A percentile compares a stretch with the other conserved stretches of the same genome.
These are phyloP conservation scores for Vigna angularis DNA, from an alignment of 306 rosid species.

Conservation along the genomic window DNA sequence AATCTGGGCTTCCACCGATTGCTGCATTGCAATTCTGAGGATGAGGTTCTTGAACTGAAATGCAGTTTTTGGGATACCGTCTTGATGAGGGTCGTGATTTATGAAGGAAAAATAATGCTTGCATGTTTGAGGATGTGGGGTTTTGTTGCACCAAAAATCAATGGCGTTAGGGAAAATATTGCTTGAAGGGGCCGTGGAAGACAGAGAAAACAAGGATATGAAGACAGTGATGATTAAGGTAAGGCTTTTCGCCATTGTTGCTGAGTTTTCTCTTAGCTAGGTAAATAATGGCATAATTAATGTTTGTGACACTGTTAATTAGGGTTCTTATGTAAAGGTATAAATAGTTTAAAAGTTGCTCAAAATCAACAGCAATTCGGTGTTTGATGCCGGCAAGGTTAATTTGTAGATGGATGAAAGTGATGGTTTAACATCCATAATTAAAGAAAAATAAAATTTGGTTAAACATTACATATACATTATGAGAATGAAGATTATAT, in stretches of 20 bases:
- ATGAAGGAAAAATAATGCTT: constrained; percentile 38
- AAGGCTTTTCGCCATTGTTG: constrained; percentile 45
- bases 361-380: not conserved
- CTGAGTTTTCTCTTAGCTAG: not conserved
- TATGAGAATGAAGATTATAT: too few relatives aligned
- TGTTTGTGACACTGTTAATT: not conserved
- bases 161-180: constrained; percentile 19
- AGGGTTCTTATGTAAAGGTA: not conserved
- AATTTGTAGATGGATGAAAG: not conserved
- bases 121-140: constrained; percentile 65
- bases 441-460: too few relatives aligned
- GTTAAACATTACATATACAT: too few relatives aligned
- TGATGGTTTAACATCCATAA: not conserved
- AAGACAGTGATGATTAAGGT: constrained; percentile 28
- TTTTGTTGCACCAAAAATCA: constrained; percentile 61
- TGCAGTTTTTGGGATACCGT: constrained; percentile 34
- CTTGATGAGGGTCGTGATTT: constrained; percentile 6
- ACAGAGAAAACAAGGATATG: constrained; percentile 42
- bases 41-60: constrained; percentile 53
- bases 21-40: constrained; percentile 45
- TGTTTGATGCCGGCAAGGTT: constrained; percentile 33
- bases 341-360: not conserved
- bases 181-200: constrained; percentile 37
- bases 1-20: constrained; percentile 48
- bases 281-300: not conserved